These are phyloP conservation scores for Huntiella decipiens DNA, from an alignment of 2,329 filamentous ascomycete genomes.

Conservation along the genomic window DNA sequence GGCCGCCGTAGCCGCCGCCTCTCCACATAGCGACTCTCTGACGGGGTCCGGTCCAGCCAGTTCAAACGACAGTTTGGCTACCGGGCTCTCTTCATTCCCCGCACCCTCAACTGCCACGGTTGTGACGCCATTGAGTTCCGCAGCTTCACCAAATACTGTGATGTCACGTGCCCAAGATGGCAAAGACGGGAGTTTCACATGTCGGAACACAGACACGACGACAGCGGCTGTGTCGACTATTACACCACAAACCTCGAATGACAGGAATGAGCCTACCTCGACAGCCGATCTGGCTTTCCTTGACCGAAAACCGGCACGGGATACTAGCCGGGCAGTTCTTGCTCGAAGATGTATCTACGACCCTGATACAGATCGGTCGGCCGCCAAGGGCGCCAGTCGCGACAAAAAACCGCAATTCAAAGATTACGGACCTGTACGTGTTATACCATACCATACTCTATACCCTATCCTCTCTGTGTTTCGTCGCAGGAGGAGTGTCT, in stretches of 20 bases:
- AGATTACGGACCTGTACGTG: slow-evolving; percentile 50
- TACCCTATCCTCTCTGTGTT: slow-evolving; percentile 6
- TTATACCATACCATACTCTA: slow-evolving; percentile 16
- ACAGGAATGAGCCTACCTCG: slow-evolving; percentile 13
- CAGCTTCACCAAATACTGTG: neutral
- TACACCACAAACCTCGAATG: slow-evolving; percentile 18
- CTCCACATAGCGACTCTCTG: slow-evolving; percentile 43
- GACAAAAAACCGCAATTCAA: slow-evolving; percentile 41
- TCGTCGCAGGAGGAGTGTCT: slow-evolving; percentile 34
- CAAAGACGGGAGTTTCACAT: slow-evolving; percentile 1
- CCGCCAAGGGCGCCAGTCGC: slow-evolving; percentile 32
- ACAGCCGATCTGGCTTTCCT: slow-evolving; percentile 12
- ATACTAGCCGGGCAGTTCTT: slow-evolving; percentile 32
- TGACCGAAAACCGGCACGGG: slow-evolving; percentile 35
- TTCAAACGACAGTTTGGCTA: slow-evolving; percentile 43
- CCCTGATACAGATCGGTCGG: slow-evolving; percentile 32
- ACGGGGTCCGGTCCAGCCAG: slow-evolving; percentile 55
- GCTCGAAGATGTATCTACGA: slow-evolving; percentile 43
- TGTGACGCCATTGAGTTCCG: slow-evolving; percentile 26
- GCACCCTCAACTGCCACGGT: slow-evolving; percentile 20
- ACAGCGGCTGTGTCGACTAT: neutral
- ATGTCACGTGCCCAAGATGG: neutral
- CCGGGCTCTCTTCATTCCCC: neutral
- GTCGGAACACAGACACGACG: slow-evolving; percentile 1
- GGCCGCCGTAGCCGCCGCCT: slow-evolving; percentile 21